phyloP scores from a whole-genome alignment of 805 yeast genomes.

The Wickerhamiella vanderwaltii region DNA sequence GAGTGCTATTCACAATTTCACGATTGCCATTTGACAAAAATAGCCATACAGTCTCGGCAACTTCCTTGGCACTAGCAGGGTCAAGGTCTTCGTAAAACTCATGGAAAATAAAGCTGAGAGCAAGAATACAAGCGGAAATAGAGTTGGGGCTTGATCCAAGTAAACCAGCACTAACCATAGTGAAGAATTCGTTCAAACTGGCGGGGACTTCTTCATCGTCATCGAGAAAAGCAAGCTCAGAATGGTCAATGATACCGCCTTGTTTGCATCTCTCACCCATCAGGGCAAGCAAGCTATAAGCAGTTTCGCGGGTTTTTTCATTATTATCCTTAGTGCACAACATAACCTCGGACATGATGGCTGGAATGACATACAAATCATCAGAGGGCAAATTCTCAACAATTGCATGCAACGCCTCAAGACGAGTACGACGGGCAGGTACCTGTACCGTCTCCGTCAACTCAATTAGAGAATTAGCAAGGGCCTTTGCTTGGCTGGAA shows the following conservation, averaged over 20 bases:
- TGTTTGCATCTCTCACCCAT: constrained; percentile 70
- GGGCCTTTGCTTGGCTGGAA: constrained; percentile 29
- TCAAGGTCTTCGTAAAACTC: constrained; percentile 67
- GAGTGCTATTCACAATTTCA: constrained; percentile 87
- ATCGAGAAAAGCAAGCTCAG: constrained; percentile 56
- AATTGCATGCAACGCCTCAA: constrained; percentile 51
- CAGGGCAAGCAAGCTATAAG: constrained; percentile 60
- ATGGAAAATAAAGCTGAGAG: constrained; percentile 72
- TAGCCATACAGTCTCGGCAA: constrained; percentile 75
- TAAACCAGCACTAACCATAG: constrained; percentile 91
- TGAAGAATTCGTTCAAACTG: constrained; percentile 67
- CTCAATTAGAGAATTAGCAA: constrained; percentile 41
- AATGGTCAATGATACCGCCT: constrained; percentile 52
- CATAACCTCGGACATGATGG: constrained; percentile 74
- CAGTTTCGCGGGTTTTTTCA: constrained; percentile 76
- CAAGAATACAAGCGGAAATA: constrained; percentile 93
- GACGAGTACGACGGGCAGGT: constrained; percentile 71
- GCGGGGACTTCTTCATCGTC: constrained; percentile 56
- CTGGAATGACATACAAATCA: constrained; percentile 67
- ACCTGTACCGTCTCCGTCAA: constrained; percentile 37
- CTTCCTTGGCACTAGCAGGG: constrained; percentile 50
- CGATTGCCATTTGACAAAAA: constrained; percentile 82
- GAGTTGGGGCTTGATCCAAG: constrained; percentile 90
- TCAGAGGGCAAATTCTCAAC: constrained; percentile 49
- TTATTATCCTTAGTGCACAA: constrained; percentile 84